These are phyloP conservation scores for Citrus mangshanensis DNA, from an alignment of 345 rosid species.

Conservation along the genomic window DNA sequence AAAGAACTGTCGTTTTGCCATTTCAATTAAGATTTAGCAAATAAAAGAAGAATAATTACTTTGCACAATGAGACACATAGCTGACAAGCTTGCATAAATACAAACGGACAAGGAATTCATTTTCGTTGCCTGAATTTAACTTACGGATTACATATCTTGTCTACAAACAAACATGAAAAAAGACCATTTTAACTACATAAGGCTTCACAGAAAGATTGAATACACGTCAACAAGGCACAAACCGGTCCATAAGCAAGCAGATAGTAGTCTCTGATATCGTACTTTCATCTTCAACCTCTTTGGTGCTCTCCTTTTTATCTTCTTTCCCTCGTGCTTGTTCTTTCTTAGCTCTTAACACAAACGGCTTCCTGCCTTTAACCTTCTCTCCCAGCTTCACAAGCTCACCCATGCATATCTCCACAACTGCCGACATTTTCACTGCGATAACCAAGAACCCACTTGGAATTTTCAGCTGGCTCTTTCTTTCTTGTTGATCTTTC, in stretches of 20 bases:
- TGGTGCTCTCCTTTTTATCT: conserved; percentile 17
- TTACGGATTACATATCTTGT: not conserved
- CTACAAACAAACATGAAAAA: not conserved
- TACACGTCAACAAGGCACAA: conserved; percentile 54
- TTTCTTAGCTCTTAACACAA: conserved; percentile 24
- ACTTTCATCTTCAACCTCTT: conserved; percentile 29
- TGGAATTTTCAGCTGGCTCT: not conserved
- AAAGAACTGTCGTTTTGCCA: not conserved
- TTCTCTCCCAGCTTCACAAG: conserved; percentile 51
- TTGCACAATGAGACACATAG: not conserved
- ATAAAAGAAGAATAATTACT: not conserved
- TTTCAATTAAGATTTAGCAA: not conserved
- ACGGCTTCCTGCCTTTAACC: conserved; percentile 31
- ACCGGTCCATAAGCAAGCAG: conserved; percentile 75
- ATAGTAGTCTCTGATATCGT: conserved; percentile 65
- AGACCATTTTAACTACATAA: not conserved
- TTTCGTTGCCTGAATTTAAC: not conserved
- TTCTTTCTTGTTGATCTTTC: not conserved
- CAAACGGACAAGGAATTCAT: too few relatives aligned
- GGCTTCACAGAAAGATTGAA: not conserved
- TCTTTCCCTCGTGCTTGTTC: conserved; percentile 25
- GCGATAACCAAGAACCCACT: not conserved
- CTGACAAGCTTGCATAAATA: too few relatives aligned
- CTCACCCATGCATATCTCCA: conserved; percentile 52
- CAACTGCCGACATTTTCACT: conserved; percentile 46